phyloP scores from a whole-genome alignment of 257 asterid genomes.

The Rhazya stricta region DNA sequence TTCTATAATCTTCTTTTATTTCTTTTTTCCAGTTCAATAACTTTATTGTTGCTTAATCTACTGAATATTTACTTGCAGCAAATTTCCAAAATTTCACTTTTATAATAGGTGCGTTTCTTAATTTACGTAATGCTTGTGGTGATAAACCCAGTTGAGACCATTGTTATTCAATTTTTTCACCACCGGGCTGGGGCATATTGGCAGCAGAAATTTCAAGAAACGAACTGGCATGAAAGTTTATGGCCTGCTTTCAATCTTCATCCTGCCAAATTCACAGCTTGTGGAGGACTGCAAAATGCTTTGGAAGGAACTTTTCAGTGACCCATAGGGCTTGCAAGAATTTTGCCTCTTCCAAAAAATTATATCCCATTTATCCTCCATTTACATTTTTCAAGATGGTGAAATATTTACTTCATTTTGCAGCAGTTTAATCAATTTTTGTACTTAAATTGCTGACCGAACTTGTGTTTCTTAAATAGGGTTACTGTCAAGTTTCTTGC shows the following conservation, averaged over 20 bases:
- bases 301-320: slow-evolving; percentile 30
- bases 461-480: slow-evolving; percentile 25
- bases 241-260: slow-evolving; percentile 56
- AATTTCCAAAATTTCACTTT: too few relatives aligned
- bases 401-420: neutral
- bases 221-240: slow-evolving; percentile 21
- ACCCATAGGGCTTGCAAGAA: slow-evolving; percentile 21
- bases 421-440: neutral
- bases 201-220: slow-evolving; percentile 1
- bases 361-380: slow-evolving; percentile 30
- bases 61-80: too few relatives aligned
- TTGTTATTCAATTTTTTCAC: neutral
- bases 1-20: too few relatives aligned
- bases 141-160: neutral
- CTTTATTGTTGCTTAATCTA: too few relatives aligned
- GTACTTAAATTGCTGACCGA: neutral
- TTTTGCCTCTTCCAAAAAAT: slow-evolving; percentile 17
- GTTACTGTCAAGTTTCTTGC: slow-evolving; percentile 27
- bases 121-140: neutral
- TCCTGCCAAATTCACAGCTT: slow-evolving; percentile 36
- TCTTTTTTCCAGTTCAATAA: too few relatives aligned
- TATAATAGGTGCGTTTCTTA: too few relatives aligned
- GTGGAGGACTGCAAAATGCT: slow-evolving; percentile 37
- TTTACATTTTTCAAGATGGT: slow-evolving; percentile 36
- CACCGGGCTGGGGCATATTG: neutral